These are phyloP conservation scores for Hibiscus syriacus DNA, from an alignment of 345 rosid genomes.

Conservation along the genomic window DNA sequence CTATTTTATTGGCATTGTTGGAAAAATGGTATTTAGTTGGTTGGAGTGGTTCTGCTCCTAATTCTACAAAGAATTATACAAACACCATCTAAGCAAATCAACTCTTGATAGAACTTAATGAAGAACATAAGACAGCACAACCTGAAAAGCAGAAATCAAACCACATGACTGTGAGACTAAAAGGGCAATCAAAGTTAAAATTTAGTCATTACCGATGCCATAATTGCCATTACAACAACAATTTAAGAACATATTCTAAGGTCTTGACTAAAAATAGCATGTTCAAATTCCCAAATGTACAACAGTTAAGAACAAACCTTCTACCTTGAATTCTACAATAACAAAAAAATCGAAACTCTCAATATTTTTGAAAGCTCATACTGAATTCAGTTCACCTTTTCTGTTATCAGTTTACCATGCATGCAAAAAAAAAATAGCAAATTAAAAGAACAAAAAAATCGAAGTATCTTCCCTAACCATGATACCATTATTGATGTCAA, in stretches of 20 bases:
- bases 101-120: not conserved
- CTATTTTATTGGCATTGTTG: constrained; percentile 6
- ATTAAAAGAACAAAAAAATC: not conserved
- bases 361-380: not conserved
- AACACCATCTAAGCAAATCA: not conserved
- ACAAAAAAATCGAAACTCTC: not conserved
- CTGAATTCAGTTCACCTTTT: not conserved
- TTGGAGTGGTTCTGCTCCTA: constrained; percentile 3
- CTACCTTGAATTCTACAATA: constrained; percentile 2
- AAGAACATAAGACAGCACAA: not conserved
- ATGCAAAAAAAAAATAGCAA: not conserved
- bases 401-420: not conserved
- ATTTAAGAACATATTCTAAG: not conserved
- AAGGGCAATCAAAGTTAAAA: not conserved
- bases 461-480: not conserved
- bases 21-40: not conserved
- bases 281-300: not conserved
- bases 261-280: not conserved
- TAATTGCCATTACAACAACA: not conserved
- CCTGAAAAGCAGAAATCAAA: not conserved
- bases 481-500: constrained; percentile 3
- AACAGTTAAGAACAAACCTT: not conserved
- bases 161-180: not conserved
- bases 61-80: constrained; percentile 1
- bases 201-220: not conserved